Percentiles rank a stretch among this genome's conserved stretches.
These are phyloP conservation scores for Cladosporium velox DNA, from an alignment of 2,329 filamentous ascomycete species.

Conservation along the genomic window DNA sequence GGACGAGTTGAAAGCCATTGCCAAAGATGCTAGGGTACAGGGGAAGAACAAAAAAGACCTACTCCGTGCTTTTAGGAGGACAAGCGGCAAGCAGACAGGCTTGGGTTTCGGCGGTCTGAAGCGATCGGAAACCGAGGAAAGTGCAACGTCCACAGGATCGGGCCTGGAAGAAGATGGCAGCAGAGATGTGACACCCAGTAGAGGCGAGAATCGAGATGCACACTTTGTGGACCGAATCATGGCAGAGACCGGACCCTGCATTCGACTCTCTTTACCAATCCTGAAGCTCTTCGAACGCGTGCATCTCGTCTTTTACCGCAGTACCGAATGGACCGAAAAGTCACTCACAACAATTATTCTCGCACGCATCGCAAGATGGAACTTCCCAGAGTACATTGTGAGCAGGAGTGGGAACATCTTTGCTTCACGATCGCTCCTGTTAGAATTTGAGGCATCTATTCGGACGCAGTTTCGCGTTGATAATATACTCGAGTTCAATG, in stretches of 20 bases:
- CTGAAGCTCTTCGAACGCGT: conserved; percentile 89
- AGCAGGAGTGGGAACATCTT: conserved; percentile 91
- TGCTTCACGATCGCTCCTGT: conserved; percentile 67
- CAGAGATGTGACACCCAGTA: conserved; percentile 43
- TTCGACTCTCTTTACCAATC: conserved; percentile 71
- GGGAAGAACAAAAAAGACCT: conserved; percentile 87
- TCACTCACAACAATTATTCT: conserved; percentile 93
- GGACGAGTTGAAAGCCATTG: conserved; percentile 81
- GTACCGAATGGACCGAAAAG: conserved; percentile 96
- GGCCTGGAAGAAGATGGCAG: conserved; percentile 31
- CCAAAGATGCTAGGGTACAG: conserved; percentile 82
- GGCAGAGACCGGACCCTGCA: conserved; percentile 75
- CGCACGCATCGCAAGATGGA: conserved; percentile 81
- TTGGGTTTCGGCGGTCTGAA: conserved; percentile 70
- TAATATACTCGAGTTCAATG: conserved; percentile 76
- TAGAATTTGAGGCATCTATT: conserved; percentile 89
- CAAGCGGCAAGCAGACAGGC: conserved; percentile 73
- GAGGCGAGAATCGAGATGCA: conserved; percentile 63
- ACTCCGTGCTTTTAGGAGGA: conserved; percentile 69
- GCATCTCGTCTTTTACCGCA: conserved; percentile 93
- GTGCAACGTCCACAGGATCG: conserved; percentile 50
- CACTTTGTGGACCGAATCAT: conserved; percentile 79
- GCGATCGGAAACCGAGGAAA: conserved; percentile 63
- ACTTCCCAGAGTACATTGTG: conserved; percentile 88
- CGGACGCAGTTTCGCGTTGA: conserved; percentile 81